Base-by-base conservation (phyloP, 768 basidiomycete genomes). In the Leccinum truebloodii region DNA sequence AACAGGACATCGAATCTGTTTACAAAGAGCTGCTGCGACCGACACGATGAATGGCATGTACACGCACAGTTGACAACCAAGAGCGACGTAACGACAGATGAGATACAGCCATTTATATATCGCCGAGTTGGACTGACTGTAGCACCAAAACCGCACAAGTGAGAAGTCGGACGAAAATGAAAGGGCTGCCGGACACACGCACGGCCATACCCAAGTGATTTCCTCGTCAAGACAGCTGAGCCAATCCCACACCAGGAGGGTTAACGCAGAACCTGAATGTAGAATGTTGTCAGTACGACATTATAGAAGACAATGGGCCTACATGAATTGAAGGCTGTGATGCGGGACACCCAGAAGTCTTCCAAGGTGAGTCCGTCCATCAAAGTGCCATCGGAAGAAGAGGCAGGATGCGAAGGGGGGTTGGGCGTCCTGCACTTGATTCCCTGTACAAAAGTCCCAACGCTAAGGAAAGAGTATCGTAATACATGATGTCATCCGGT, bases 271-370 rank as follows among this genome's bases (percentile, higher is more conserved):
- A 32, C 55, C 62, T 60, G 30, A 9, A 57, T 12, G 22, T 22
- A 37, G 9, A 54, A 34, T 7, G 18, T 2, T 18, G 28, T 58
- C 18, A 64, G 14, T 46, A 16, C 26, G 12, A 22, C 44, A 22
- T 32, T 39, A 26, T 9, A 18, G 5, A 20, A 18, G 4, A 20
- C 30, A 34, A 10, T 6, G 3, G 22, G 59, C 63, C 9, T 7
- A 63, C 63, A 58, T 4, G 63, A 59, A 54, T 63, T 61, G 28
- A 58, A 58, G 34, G 59, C 56, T 6, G 53, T 61, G 28, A 32
- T 16, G 56, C 59, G 63, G 41, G 63, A 63, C 22, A 58, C 59
- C 63, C 59, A 57, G n/a, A n/a, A 58, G 30, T 63, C 63, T 26
- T 32, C n/a, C 32, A 26, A 28, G 22, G 56, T 28, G 41, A 61